phyloP scores from a whole-genome alignment of 2,329 filamentous ascomycete genomes.

The Tympanopsis confertula region DNA sequence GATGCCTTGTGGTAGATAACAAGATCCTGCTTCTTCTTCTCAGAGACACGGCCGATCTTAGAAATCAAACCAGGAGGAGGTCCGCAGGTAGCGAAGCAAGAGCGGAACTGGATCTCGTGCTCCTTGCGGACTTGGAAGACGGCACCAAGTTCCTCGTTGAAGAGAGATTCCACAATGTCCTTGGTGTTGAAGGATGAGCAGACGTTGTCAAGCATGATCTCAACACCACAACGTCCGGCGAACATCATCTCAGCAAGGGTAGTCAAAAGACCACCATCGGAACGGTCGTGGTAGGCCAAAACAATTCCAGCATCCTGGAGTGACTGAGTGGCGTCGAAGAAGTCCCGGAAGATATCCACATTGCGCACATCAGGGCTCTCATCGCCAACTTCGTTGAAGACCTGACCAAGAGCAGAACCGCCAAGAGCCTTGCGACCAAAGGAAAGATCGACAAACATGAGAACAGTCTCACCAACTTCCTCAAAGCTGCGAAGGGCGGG shows the following conservation, averaged over 20 bases:
- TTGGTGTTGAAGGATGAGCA: conserved; percentile 48
- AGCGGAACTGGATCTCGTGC: conserved; percentile 74
- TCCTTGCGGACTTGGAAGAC: conserved; percentile 87
- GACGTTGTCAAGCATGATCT: conserved; percentile 71
- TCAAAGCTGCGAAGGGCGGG: conserved; percentile 73
- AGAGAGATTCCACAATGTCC: conserved; percentile 65
- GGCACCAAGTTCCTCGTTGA: conserved; percentile 92
- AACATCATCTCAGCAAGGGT: conserved; percentile 97
- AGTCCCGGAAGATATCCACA: conserved; percentile 71
- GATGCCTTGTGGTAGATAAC: conserved; percentile 62
- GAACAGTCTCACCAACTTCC: conserved; percentile 76
- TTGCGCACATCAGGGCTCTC: conserved; percentile 79
- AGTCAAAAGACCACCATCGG: conserved; percentile 83
- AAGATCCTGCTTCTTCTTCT: conserved; percentile 59
- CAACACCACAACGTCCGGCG: conserved; percentile 78
- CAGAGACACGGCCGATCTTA: conserved; percentile 68
- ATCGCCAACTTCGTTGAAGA: conserved; percentile 74
- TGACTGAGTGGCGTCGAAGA: conserved; percentile 72
- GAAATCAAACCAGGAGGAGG: conserved; percentile 71
- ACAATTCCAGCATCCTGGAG: conserved; percentile 45
- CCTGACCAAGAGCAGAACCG: conserved; percentile 82
- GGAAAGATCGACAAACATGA: conserved; percentile 86
- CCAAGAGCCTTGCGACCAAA: conserved; percentile 71
- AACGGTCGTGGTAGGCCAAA: conserved; percentile 87
- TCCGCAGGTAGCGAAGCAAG: conserved; percentile 83